Conservation (phyloP, 164 flowering plant genomes). For the Liriodendron chinense region DNA sequence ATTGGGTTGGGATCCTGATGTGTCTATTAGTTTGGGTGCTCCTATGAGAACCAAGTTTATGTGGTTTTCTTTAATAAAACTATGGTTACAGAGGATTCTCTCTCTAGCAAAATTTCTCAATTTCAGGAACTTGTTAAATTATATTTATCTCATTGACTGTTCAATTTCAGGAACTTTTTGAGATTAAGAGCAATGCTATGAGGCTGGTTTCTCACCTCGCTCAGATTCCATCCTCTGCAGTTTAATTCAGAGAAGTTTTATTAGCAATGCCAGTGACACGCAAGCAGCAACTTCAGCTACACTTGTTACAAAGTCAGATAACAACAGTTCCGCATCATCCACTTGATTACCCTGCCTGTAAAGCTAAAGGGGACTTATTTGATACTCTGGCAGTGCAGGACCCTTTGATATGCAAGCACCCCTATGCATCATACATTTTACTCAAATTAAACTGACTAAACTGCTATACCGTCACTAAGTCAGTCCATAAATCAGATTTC, state of each 20-base stretch:
- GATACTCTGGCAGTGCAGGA: neutral
- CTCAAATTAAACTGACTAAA: neutral
- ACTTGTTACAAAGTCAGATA: neutral
- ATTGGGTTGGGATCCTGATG: neutral
- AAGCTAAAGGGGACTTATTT: neutral
- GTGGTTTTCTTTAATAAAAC: too few species aligned
- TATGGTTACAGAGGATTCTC: too few species aligned
- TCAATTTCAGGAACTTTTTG: constrained; percentile 56
- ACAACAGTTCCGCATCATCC: neutral
- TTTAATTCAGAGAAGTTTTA: constrained; percentile 67
- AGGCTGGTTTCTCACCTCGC: constrained; percentile 85
- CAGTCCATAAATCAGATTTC: neutral
- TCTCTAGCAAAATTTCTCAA: too few species aligned
- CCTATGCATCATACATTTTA: neutral
- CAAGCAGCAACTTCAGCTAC: constrained; percentile 86
- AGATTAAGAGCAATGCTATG: constrained; percentile 53
- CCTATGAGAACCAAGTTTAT: too few species aligned
- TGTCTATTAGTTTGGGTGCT: too few species aligned
- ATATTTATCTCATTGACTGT: neutral
- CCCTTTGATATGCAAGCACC: too few species aligned
- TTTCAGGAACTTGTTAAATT: too few species aligned
- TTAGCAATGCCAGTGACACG: constrained; percentile 61
- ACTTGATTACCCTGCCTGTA: neutral
- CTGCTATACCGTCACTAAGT: neutral
- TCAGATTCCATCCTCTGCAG: constrained; percentile 72